Percentiles rank a stretch among this genome's conserved stretches.
Evolutionary conservation across 192 early-diverging fungal species (phyloP).

Genomic region (Mortierella claussenii): DNA sequence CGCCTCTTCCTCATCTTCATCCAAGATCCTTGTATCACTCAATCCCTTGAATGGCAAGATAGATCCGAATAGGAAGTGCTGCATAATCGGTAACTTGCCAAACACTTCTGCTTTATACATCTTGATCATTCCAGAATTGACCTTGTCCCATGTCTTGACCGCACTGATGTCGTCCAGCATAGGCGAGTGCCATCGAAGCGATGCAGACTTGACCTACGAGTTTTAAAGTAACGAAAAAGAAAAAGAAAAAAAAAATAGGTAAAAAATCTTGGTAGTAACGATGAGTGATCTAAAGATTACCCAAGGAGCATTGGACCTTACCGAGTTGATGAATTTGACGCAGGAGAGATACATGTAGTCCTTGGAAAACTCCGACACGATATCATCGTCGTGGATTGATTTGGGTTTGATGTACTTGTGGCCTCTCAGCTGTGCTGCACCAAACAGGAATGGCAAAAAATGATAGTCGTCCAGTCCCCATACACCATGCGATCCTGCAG

Average conservation of each 20-base stretch:
- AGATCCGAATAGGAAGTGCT: slow-evolving; percentile 96
- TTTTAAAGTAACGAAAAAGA: too few species aligned
- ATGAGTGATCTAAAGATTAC: not conserved
- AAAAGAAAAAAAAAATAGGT: slow-evolving; percentile 1
- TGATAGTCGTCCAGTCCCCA: slow-evolving; percentile 99
- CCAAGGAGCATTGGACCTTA: too few species aligned
- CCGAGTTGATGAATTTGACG: slow-evolving; percentile 91
- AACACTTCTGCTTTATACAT: slow-evolving; percentile 96
- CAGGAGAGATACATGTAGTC: slow-evolving; percentile 97
- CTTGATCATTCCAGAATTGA: slow-evolving; percentile 93
- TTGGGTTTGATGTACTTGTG: slow-evolving; percentile 95
- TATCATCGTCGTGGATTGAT: slow-evolving; percentile 91
- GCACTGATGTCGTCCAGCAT: slow-evolving; percentile 97
- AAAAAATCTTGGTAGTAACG: not conserved
- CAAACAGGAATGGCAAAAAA: slow-evolving; percentile 96
- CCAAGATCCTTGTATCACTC: slow-evolving; percentile 34
- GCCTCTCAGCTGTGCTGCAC: slow-evolving; percentile 83
- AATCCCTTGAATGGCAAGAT: slow-evolving; percentile 79
- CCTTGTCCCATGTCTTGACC: slow-evolving; percentile 84
- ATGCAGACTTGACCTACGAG: slow-evolving; percentile 71
- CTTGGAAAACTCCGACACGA: slow-evolving; percentile 88
- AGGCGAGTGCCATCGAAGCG: slow-evolving; percentile 88
- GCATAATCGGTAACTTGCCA: slow-evolving; percentile 97
- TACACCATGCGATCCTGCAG: slow-evolving; percentile 98
- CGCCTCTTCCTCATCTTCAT: slow-evolving; percentile 61